phyloP scores from a whole-genome alignment of 129 eudicot species.

The Pulicaria dysenterica region DNA sequence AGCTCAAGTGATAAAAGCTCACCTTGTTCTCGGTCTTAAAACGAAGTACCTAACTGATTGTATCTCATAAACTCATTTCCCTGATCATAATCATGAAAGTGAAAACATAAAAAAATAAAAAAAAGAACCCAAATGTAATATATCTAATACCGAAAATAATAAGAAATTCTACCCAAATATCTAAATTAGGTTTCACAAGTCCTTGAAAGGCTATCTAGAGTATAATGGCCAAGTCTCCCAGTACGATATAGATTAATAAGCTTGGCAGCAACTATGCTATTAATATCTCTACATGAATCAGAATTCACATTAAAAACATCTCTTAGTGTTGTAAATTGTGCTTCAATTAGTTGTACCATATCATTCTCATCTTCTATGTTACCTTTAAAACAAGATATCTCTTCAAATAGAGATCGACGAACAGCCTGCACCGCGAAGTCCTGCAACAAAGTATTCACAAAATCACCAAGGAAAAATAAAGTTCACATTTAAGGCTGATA shows the following conservation, averaged over 20 bases:
- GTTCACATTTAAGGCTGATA: background rate
- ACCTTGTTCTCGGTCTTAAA: too few species aligned
- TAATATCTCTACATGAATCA: constrained; percentile 38
- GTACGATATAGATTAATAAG: constrained; percentile 71
- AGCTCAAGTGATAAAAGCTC: too few species aligned
- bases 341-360: constrained; percentile 44
- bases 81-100: background rate
- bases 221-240: constrained; percentile 85
- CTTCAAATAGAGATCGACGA: constrained; percentile 52
- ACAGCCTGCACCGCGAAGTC: constrained; percentile 60
- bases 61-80: too few species aligned
- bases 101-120: too few species aligned
- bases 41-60: too few species aligned
- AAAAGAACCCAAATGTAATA: background rate
- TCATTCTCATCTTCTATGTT: constrained; percentile 43
- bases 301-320: constrained; percentile 48
- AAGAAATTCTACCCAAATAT: background rate
- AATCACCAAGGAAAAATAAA: background rate
- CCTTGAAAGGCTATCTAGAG: constrained; percentile 49
- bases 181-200: background rate
- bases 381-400: constrained; percentile 52
- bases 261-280: constrained; percentile 50
- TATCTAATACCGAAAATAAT: background rate
- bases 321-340: constrained; percentile 39
- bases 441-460: constrained; percentile 33